These are phyloP conservation scores for Nakataea oryzae DNA, from an alignment of 2,329 filamentous ascomycete genomes.

Conservation along the genomic window DNA sequence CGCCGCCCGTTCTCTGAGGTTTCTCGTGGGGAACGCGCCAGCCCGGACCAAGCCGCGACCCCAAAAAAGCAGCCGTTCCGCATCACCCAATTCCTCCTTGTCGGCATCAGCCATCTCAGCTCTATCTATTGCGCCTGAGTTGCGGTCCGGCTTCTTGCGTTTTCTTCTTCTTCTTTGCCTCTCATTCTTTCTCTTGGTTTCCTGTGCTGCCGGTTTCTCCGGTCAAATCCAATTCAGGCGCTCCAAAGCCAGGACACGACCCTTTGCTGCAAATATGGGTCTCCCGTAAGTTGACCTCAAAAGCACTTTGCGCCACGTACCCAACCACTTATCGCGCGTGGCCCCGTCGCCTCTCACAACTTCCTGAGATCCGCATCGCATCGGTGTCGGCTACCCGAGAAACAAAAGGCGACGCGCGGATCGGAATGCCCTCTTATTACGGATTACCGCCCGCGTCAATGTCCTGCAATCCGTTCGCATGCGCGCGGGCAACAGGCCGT, in stretches of 20 bases:
- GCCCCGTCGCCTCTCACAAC: not conserved
- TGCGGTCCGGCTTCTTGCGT: not conserved
- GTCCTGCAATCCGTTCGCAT: not conserved
- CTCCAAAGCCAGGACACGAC: not conserved
- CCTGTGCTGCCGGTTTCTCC: not conserved
- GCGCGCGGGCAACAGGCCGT: not conserved
- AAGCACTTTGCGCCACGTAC: conserved; percentile 3
- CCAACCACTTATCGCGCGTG: conserved; percentile 1
- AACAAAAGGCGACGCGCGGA: not conserved
- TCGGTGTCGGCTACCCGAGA: not conserved
- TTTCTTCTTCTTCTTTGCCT: not conserved
- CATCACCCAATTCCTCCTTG: not conserved
- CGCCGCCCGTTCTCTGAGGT: not conserved
- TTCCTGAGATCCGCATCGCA: not conserved
- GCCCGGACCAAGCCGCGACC: not conserved
- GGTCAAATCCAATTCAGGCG: not conserved
- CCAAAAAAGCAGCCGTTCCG: not conserved
- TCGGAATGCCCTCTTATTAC: not conserved
- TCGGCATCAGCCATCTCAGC: not conserved
- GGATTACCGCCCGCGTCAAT: not conserved
- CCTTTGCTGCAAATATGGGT: conserved; percentile 4
- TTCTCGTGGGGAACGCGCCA: not conserved
- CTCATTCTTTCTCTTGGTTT: not conserved
- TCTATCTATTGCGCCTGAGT: too few relatives aligned
- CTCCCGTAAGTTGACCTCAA: conserved; percentile 7